Evolutionary conservation across 2,329 filamentous ascomycete genomes (phyloP).

Genomic region (Parastagonospora avenae): DNA sequence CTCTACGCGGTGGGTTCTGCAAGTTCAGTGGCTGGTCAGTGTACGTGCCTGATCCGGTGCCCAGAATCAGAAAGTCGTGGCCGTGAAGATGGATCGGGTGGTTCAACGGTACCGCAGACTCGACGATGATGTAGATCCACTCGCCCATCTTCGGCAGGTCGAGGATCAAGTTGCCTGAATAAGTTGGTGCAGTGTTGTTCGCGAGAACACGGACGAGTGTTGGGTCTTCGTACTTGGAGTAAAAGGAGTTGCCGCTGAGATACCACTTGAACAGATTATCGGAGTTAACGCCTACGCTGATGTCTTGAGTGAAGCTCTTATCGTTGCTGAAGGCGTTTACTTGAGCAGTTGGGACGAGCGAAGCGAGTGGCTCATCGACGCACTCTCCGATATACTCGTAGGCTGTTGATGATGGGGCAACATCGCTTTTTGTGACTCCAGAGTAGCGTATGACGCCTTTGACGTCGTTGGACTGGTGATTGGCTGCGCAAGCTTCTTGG

Average conservation of each 20-base stretch:
- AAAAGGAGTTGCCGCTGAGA: constrained; percentile 45
- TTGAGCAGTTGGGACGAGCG: constrained; percentile 39
- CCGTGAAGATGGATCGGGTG: constrained; percentile 50
- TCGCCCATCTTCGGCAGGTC: constrained; percentile 37
- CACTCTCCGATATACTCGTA: constrained; percentile 42
- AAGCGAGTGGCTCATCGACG: constrained; percentile 40
- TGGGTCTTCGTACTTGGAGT: constrained; percentile 44
- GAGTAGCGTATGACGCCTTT: constrained; percentile 38
- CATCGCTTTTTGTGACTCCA: constrained; percentile 24
- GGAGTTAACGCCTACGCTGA: constrained; percentile 30
- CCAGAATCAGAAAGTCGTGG: constrained; percentile 62
- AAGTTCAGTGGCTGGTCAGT: constrained; percentile 15
- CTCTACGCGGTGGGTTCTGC: constrained; percentile 33
- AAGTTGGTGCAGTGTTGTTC: constrained; percentile 35
- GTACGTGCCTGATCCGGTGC: constrained; percentile 40
- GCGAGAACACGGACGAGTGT: constrained; percentile 43
- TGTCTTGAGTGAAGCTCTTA: constrained; percentile 33
- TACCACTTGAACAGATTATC: constrained; percentile 50
- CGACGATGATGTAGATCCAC: constrained; percentile 49
- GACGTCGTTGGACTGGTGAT: constrained; percentile 33
- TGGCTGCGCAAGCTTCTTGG: constrained; percentile 43
- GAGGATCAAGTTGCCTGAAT: constrained; percentile 39
- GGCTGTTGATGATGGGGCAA: constrained; percentile 34
- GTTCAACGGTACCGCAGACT: constrained; percentile 40
- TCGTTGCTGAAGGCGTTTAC: constrained; percentile 27